Evolutionary conservation across 306 rosid genomes (phyloP).

Genomic region (Vicia villosa): DNA sequence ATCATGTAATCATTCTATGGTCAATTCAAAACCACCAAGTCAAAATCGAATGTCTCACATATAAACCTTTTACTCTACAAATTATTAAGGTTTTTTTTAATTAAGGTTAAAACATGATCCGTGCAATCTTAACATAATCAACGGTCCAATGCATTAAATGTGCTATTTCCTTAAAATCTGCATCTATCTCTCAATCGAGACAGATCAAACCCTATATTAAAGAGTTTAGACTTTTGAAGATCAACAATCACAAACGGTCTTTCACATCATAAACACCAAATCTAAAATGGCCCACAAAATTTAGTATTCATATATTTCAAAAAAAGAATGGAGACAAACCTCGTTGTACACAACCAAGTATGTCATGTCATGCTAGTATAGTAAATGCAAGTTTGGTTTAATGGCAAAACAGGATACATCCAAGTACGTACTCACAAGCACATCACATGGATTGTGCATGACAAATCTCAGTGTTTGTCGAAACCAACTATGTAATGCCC

Average conservation of each 20-base stretch:
- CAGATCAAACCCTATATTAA: neutral
- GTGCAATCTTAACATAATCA: too few relatives aligned
- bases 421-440: neutral
- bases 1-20: too few relatives aligned
- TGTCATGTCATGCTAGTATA: slow-evolving; percentile 34
- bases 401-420: neutral
- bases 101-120: neutral
- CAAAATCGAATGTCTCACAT: too few relatives aligned
- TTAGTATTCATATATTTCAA: neutral
- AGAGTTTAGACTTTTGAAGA: slow-evolving; percentile 6
- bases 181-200: too few relatives aligned
- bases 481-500: slow-evolving; percentile 38
- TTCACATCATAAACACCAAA: neutral
- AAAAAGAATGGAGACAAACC: slow-evolving; percentile 5
- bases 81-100: too few relatives aligned
- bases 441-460: slow-evolving; percentile 37
- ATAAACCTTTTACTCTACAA: too few relatives aligned
- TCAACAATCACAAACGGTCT: slow-evolving; percentile 3
- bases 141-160: neutral
- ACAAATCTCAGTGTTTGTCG: slow-evolving; percentile 21
- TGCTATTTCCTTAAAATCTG: neutral
- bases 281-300: slow-evolving; percentile 19
- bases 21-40: too few relatives aligned
- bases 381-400: slow-evolving; percentile 26
- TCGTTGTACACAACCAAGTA: slow-evolving; percentile 6